Evolutionary conservation across 225 moss, liverwort and hornwort genomes (phyloP), one percentile per base, ranked within the genome.

Genomic region (Bryum argenteum): DNA sequence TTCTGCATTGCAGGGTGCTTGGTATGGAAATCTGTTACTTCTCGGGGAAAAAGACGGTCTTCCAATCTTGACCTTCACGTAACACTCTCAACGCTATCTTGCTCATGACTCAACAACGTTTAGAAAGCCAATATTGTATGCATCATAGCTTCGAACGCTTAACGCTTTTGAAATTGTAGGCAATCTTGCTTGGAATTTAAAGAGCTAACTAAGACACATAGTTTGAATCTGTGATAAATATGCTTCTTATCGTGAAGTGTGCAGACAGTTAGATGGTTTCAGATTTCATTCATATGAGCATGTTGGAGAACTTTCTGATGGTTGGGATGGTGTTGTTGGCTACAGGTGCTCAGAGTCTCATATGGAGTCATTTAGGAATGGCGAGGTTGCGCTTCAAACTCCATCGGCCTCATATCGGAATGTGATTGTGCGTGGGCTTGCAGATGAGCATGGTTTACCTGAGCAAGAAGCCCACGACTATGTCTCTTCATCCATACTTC

Each of bases 41-140:
- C 75, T 87, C 28, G 87, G 87, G 33, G 87, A 87, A 75, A 83
- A 83, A 44, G 87, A 78, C 10, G 73, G 64, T 56, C 72, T 83
- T 81, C 83, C 87, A 54, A 78, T 87, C 16, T 60, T 87, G 72
- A 83, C 83, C 47, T 87, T 83, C 78, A 87, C 87, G 87, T 87
- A 81, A 1, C 33, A 33, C 33, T 33, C 33, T 33, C 7, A 33
- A 33, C 33, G 33, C 33, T 33, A 33, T 33, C 33, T 33, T 33
- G 33, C 33, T 33, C 33, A 33, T 33, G 5, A 33, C 33, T 33
- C 33, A 33, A 33, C 33, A 33, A 33, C 33, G 5, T 20, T 9
- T 54, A 54, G 20, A 20, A 16, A 33, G 33, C 33, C 33, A 33
- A 33, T 33, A 33, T 6, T 33, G 5, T 33, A 33, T 33, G 33